These are phyloP conservation scores for Wakefieldia striispora DNA, from an alignment of 768 basidiomycete species.

Conservation along the genomic window DNA sequence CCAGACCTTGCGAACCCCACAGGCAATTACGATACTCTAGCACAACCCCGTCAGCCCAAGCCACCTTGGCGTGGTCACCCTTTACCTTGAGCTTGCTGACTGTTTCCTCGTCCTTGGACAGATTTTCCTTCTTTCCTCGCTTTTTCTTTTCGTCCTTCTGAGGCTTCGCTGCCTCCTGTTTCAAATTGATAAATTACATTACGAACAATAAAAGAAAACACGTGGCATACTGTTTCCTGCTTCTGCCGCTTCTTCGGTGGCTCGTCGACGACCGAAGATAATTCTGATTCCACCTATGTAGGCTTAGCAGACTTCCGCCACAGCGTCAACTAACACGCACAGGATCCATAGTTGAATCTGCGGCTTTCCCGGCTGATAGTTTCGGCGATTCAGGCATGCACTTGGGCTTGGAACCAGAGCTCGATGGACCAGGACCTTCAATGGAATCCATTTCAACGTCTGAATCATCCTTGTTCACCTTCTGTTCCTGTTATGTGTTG, in stretches of 20 bases:
- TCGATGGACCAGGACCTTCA: constrained; percentile 11
- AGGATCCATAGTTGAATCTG: constrained; percentile 10
- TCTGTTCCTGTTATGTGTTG: not conserved
- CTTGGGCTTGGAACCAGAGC: constrained; percentile 5
- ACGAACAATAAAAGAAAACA: not conserved
- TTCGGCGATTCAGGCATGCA: constrained; percentile 1
- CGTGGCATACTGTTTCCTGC: constrained; percentile 34
- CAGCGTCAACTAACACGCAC: constrained; percentile 13
- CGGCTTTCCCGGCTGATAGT: constrained; percentile 2
- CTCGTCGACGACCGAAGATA: constrained; percentile 61
- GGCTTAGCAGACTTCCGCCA: constrained; percentile 22
- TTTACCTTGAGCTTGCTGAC: constrained; percentile 73
- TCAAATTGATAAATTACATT: not conserved
- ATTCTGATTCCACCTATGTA: constrained; percentile 40
- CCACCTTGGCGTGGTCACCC: not conserved
- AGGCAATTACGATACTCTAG: constrained; percentile 67
- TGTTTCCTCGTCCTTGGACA: constrained; percentile 65
- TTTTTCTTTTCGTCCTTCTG: constrained; percentile 26
- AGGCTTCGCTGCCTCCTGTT: constrained; percentile 22
- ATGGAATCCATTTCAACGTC: constrained; percentile 11
- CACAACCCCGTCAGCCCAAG: not conserved
- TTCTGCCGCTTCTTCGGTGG: constrained; percentile 47
- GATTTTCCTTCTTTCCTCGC: constrained; percentile 27
- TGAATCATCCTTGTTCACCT: constrained; percentile 1
- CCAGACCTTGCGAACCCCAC: constrained; percentile 79